Evolutionary conservation across 139 green algal genomes (phyloP).

Genomic region (Chlamydomonas incerta): DNA sequence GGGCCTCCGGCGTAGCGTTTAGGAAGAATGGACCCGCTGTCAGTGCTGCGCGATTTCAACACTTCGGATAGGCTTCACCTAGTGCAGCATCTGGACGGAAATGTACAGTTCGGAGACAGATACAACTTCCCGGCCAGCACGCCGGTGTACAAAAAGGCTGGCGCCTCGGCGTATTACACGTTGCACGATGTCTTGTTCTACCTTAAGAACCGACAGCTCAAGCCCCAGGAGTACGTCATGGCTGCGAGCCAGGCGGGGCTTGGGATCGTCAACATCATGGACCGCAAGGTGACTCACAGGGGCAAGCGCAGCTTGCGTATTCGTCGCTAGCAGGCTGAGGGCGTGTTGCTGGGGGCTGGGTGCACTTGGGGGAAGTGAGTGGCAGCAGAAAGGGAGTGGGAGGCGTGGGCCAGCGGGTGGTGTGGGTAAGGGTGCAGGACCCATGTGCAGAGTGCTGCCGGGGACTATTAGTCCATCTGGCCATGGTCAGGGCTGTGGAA

Average conservation of each 20-base stretch:
- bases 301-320: too few relatives aligned
- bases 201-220: conserved; percentile 37
- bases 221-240: conserved; percentile 51
- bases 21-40: conserved; percentile 23
- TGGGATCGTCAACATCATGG: conserved; percentile 34
- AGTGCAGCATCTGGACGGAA: not conserved
- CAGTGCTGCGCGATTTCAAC: conserved; percentile 21
- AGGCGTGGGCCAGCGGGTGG: too few relatives aligned
- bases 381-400: too few relatives aligned
- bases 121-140: conserved; percentile 29
- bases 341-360: too few relatives aligned
- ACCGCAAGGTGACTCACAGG: conserved; percentile 33
- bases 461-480: too few relatives aligned
- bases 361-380: too few relatives aligned
- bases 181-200: conserved; percentile 48
- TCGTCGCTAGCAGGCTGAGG: too few relatives aligned
- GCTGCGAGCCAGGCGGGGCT: conserved; percentile 33
- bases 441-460: too few relatives aligned
- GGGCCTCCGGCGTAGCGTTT: not conserved
- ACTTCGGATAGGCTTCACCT: conserved; percentile 5
- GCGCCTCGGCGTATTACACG: conserved; percentile 36
- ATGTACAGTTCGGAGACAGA: conserved; percentile 37
- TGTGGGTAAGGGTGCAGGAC: too few relatives aligned
- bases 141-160: conserved; percentile 40
- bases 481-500: too few relatives aligned